A percentile compares a stretch with the other conserved stretches of the same genome.
These are phyloP conservation scores for Camellia lanceoleosa DNA, from an alignment of 148 eudicot species.

Conservation along the genomic window DNA sequence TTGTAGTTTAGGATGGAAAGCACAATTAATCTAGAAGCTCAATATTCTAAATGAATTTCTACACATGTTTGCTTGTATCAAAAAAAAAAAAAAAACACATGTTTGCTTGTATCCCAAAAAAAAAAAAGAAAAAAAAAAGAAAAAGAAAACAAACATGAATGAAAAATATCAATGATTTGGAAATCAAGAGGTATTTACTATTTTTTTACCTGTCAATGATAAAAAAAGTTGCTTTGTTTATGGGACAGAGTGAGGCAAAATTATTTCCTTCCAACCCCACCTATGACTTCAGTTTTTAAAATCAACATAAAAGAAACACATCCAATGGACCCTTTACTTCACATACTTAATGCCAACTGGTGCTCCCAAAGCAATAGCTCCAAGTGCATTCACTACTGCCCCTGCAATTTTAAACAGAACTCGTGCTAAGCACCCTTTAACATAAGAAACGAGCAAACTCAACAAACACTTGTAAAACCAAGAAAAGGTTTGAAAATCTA, in stretches of 20 bases:
- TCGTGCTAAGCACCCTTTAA: not conserved
- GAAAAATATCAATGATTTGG: not conserved
- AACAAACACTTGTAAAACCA: not conserved
- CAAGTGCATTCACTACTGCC: slow-evolving; percentile 60
- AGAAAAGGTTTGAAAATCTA: not conserved
- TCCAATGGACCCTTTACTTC: slow-evolving; percentile 10
- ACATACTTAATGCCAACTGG: slow-evolving; percentile 82
- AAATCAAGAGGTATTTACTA: not conserved
- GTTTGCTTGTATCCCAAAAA: slow-evolving; percentile 13
- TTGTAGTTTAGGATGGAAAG: slow-evolving; percentile 12
- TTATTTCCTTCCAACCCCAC: slow-evolving; percentile 15
- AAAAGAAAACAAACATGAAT: not conserved
- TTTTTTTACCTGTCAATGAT: slow-evolving; percentile 4
- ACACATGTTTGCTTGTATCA: not conserved
- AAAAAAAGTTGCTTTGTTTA: slow-evolving; percentile 4
- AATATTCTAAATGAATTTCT: slow-evolving; percentile 1
- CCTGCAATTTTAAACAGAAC: slow-evolving; percentile 40
- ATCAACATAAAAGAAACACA: slow-evolving; percentile 8
- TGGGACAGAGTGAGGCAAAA: slow-evolving; percentile 10
- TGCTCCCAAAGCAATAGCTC: slow-evolving; percentile 89
- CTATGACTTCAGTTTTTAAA: slow-evolving; percentile 5
- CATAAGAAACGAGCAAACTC: slow-evolving; percentile 3
- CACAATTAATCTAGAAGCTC: slow-evolving; percentile 5
- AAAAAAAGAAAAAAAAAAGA: not conserved
- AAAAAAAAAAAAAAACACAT: not conserved